Base-by-base conservation (phyloP, 2,329 filamentous ascomycete species). In the Pseudogymnoascus sp. region DNA sequence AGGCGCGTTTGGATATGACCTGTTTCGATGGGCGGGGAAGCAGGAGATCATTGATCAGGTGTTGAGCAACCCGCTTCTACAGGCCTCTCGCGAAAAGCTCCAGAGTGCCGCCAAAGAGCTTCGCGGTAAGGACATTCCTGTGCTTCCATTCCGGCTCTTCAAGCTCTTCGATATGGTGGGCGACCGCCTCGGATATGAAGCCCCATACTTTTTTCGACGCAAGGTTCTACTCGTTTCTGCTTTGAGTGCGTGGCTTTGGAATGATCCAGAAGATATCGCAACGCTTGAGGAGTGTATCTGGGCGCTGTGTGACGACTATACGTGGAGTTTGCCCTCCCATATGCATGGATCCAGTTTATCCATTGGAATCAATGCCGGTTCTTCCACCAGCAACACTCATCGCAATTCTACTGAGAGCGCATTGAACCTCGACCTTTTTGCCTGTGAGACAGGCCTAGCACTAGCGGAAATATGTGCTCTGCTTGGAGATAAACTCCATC, bases 381-480 rank as follows among this genome's bases (percentile, higher is more conserved):
- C 15, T 4, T 54, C 26, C n/a, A 33, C 15, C 8, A 50, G 4
- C 8, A 54, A 26, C 44, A 54, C 10, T 31, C 44, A n/a, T 5
- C 44, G n/a, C 13, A 5, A 31, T 11, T n/a, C 44, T n/a, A n/a
- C n/a, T 24, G 15, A 39, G 36, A 39, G 36, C n/a, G 36, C 36
- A 26, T 54, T 54, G 26, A 54, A 54, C n/a, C 44, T 50, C 26
- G 44, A 54, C 26, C 44, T 54, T 54, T 54, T 54, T 31, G 44
- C 44, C 13, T 54, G 44, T 24, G 44, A 54, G 44, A 54, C 44
- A 3, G 44, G 44, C 2, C 17, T 54, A 6, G 44, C 44, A 31
- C 44, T 54, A 31, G 44, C 44, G 26, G 44, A 54, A 31, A 54
- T 54, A 4, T 54, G 26, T 31, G 26, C 44, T 54, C 44, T 54